Evolutionary conservation across 768 basidiomycete genomes (phyloP).

Genomic region (Auriscalpium microsporum): DNA sequence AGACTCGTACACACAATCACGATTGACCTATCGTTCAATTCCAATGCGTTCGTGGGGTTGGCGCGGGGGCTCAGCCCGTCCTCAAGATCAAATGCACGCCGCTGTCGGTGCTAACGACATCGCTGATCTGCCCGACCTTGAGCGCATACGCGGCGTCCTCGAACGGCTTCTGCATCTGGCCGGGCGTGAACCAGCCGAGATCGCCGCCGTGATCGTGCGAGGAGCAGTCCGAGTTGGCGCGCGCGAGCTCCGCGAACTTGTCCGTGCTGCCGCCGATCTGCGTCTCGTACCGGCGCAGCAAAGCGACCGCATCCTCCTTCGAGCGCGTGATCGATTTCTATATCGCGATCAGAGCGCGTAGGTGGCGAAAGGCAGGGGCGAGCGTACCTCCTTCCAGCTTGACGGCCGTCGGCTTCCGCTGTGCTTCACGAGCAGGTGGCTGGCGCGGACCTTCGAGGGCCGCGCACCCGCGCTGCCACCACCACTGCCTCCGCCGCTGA

Average conservation of each 20-base stretch:
- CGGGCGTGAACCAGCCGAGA: slow-evolving; percentile 75
- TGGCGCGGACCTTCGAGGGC: slow-evolving; percentile 72
- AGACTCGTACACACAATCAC: too few relatives aligned
- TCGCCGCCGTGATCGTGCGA: slow-evolving; percentile 80
- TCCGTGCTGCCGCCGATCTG: slow-evolving; percentile 45
- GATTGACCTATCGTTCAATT: too few relatives aligned
- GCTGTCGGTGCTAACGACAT: slow-evolving; percentile 81
- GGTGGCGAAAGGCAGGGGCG: background rate
- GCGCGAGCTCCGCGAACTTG: slow-evolving; percentile 73
- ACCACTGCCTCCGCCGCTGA: slow-evolving; percentile 22
- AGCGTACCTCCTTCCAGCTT: slow-evolving; percentile 76
- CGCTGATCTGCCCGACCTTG: slow-evolving; percentile 68
- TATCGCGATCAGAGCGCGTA: background rate
- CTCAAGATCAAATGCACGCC: slow-evolving; percentile 92
- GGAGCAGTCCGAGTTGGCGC: slow-evolving; percentile 78
- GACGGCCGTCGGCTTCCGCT: slow-evolving; percentile 65
- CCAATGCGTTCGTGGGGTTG: too few relatives aligned
- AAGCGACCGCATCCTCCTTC: slow-evolving; percentile 83
- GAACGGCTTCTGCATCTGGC: slow-evolving; percentile 97
- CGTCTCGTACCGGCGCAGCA: slow-evolving; percentile 54
- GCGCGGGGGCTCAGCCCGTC: slow-evolving; percentile 44
- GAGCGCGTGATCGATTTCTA: slow-evolving; percentile 75
- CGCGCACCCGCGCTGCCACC: slow-evolving; percentile 42
- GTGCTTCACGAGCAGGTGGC: slow-evolving; percentile 93
- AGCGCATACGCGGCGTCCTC: slow-evolving; percentile 80